These are phyloP conservation scores for Pseudogymnoascus sp. DNA, from an alignment of 2,329 filamentous ascomycete species.

Conservation along the genomic window DNA sequence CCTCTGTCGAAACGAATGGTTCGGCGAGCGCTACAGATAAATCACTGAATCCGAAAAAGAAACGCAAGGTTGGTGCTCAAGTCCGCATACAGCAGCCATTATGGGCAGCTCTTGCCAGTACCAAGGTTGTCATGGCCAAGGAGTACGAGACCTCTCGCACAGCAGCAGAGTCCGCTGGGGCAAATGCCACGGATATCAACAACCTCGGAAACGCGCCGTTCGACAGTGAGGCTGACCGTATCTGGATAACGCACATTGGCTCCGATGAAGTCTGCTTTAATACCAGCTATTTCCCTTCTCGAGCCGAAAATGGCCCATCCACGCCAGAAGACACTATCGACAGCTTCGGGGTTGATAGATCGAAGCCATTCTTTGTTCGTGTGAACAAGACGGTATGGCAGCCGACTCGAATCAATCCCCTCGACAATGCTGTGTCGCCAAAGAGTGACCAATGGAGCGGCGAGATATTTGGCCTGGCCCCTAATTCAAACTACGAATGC, in stretches of 20 bases:
- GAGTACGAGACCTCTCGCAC: conserved; percentile 79
- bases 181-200: conserved; percentile 69
- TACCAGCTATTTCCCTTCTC: conserved; percentile 54
- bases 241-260: conserved; percentile 76
- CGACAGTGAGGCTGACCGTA: conserved; percentile 60
- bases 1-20: conserved; percentile 43
- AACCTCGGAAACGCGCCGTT: conserved; percentile 71
- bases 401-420: conserved; percentile 61
- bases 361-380: conserved; percentile 71
- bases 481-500: conserved; percentile 69
- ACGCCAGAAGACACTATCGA: conserved; percentile 20
- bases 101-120: conserved; percentile 90
- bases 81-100: conserved; percentile 85
- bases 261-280: conserved; percentile 72
- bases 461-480: conserved; percentile 61
- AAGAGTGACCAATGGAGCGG: conserved; percentile 59
- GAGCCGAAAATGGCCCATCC: conserved; percentile 26
- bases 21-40: conserved; percentile 25
- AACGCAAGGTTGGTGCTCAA: conserved; percentile 83
- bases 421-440: conserved; percentile 27
- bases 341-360: conserved; percentile 49
- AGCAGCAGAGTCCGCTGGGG: conserved; percentile 63
- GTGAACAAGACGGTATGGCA: conserved; percentile 77
- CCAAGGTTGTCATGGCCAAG: conserved; percentile 93
- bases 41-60: conserved; percentile 64